Evolutionary conservation across 345 rosid species (phyloP), one percentile per base, ranked within the genome.

Genomic region (Eucalyptus cloeziana): DNA sequence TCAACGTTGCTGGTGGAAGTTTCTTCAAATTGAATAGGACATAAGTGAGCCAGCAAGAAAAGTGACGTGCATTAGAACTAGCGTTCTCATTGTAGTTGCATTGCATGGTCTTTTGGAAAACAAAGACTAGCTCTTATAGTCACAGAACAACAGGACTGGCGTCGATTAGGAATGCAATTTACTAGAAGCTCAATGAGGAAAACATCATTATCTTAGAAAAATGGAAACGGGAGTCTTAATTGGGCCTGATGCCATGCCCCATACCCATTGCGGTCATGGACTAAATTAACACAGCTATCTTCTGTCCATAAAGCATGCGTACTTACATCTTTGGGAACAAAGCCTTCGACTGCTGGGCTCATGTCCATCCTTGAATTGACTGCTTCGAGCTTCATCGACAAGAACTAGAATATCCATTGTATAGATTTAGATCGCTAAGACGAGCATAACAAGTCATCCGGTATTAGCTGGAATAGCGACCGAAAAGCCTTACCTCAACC

Each of bases 321-420:
- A 92, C 98, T 92, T 95, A 97, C 99, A 90, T 96, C 96, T 90
- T 96, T 97, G 2, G 97, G 89, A 90, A 94, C 95, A 86, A 93
- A 95, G 86, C 92, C 94, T 89, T 95, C 99, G 25, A 95, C 89
- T 43, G 92, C 91, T 10, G 97, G 96, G 89, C 86, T 90, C 88
- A 91, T 54, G 90, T 54, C 92, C 89, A 94, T 91, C 91, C 97
- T 92, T 30, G 98, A 94, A 92, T 95, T 97, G 86, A 98, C 97
- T 40, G 95, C 94, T 94, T 98, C 99, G 44, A 98, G 98, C 93
- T 98, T 97, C 98, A 98, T 94, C 56, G 99, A 98, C 86, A 98
- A 91, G 93, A 97, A 97, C 99, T 97, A 93, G 90, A 91, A 64
- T 87, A 88, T 27, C 86, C 79, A 92, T 90, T 86, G 30, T 16